Conservation (phyloP, 2,329 filamentous ascomycete species). For the Didymella keratinophila region DNA sequence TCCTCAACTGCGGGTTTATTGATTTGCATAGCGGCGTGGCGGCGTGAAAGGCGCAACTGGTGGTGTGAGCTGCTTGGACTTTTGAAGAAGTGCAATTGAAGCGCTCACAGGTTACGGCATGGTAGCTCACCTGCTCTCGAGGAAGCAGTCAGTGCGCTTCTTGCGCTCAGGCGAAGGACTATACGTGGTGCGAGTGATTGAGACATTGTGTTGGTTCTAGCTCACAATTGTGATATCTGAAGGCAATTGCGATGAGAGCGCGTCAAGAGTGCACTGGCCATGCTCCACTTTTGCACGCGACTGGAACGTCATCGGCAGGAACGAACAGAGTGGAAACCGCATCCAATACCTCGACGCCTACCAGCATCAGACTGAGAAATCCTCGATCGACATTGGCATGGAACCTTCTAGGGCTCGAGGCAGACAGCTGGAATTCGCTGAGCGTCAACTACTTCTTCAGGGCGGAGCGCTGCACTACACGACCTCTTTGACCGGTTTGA, state of each 20-base stretch:
- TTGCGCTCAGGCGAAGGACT: constrained; percentile 30
- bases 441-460: not conserved
- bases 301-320: constrained; percentile 7
- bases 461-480: not conserved
- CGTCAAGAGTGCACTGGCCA: constrained; percentile 19
- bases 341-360: not conserved
- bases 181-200: constrained; percentile 34
- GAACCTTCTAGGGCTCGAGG: not conserved
- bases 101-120: constrained; percentile 37
- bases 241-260: constrained; percentile 7
- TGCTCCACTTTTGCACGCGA: constrained; percentile 16
- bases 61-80: constrained; percentile 11
- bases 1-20: constrained; percentile 19
- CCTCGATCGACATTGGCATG: not conserved
- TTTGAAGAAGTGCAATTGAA: not conserved
- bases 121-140: constrained; percentile 36
- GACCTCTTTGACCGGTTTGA: not conserved
- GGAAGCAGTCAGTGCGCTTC: constrained; percentile 18
- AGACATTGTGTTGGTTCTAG: constrained; percentile 34
- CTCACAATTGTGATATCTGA: not conserved
- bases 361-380: not conserved
- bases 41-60: constrained; percentile 17
- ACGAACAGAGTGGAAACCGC: not conserved
- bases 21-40: constrained; percentile 4
- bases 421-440: not conserved